Evolutionary conservation across 163 green algal genomes (phyloP), one percentile per base, ranked within the genome.

Genomic region (Scenedesmus sp.): DNA sequence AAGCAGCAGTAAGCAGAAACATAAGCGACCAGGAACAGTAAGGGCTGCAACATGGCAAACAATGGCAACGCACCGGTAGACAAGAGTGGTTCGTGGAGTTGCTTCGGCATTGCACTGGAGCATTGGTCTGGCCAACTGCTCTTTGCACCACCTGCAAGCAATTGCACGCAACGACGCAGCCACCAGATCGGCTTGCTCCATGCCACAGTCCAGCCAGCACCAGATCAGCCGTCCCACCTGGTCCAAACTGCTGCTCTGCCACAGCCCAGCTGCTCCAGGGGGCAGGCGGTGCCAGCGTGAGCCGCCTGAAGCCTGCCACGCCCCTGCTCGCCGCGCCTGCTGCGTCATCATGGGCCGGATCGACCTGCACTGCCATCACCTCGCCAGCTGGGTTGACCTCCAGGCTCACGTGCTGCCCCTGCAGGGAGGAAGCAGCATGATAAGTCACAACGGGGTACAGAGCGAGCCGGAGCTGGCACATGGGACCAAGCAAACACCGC

Each of bases 211-310:
- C n/a, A n/a, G 49, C 49, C 13, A 12, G 13, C 49, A 56, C 49
- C 49, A 56, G 13, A 13, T 13, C 49, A 20, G 49, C 49, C 15
- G 49, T 20, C 72, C n/a, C 72, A 81, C 72, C 72, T 49, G 72
- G 72, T 46, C n/a, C 83, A 61, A 88, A 88, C 59, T 88, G 37
- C 56, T 80, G 33, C 83, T 88, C 83, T 42, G 18, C 59, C 10
- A 88, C 35, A 5, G 83, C 83, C 83, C 83, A 88, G 37, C 6
- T 20, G 18, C 24, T 30, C 61, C 37, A 88, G 10, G 56, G 56
- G 7, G 56, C 59, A 49, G 83, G 83, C 0, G 83, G 35, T 40
- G 83, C 56, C 37, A 88, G 37, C 42, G 37, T 88, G 5, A 88
- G 83, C n/a, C 51, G 18, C 10, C 35, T 33, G n/a, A 18, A 18